Evolutionary conservation across 306 rosid species (phyloP), one percentile per base, ranked within the genome.

Genomic region (Abrus pulchellus): DNA sequence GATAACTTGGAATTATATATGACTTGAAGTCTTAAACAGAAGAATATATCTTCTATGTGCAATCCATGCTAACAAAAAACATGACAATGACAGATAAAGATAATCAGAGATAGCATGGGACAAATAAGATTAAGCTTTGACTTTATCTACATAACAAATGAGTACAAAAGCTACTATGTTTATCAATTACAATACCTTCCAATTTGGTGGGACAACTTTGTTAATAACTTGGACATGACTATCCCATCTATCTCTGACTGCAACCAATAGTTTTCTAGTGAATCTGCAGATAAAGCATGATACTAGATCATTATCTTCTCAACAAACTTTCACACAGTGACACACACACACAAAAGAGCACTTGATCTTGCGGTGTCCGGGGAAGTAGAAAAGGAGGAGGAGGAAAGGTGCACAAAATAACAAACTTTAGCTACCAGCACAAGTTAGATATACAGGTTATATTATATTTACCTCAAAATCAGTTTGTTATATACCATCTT

Each of bases 401-500:
- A 44, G 33, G 62, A 53, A 50, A n/a, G 12, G 34, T 7, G 11
- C 11, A 45, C 30, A 20, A 72, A 66, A 47, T 63, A 62, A 76
- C 65, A 79, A 28, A 73, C 36, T 83, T 82, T 83, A 59, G 56
- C 81, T 64, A 73, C 66, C 20, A 10, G 29, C 41, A 55, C 5
- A 54, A 50, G 34, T 79, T 41, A 78, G 55, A 50, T 32, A 74
- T 40, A 74, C 20, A 82, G 40, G 9, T 67, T 53, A 74, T 12
- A 48, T 9, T 34, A 62, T 3, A 6, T 76, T 67, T 89, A 91
- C 99, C 97, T 84, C 83, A 95, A 88, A 79, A 93, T 89, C 52
- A 91, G 90, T 83, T 90, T 95, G 89, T 92, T 91, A 80, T 93
- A 95, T 32, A 95, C 98, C 88, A 93, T 62, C 89, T 92, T 91